Base-by-base conservation (phyloP, 2,329 filamentous ascomycete species). In the Diaporthe velutina region DNA sequence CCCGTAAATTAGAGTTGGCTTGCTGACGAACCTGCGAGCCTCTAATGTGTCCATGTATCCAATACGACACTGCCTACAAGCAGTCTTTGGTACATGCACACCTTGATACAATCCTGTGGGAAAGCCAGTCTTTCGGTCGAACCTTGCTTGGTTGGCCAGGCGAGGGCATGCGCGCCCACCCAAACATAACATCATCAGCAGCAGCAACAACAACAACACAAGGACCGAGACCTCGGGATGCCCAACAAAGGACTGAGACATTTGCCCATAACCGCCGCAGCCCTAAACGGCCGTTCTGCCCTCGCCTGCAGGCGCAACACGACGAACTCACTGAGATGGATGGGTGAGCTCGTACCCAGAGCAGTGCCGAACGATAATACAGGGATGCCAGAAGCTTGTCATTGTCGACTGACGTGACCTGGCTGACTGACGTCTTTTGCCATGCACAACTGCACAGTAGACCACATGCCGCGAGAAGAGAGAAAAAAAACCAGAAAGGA, bases 1-100 rank as follows among this genome's bases (percentile, higher is more conserved):
- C 64, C 64, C 64, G 64, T 68, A 68, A 68, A 68, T 68, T 68
- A 68, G 64, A 68, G 64, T 68, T 68, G 64, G 64, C 30, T 52
- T 22, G 64, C 25, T 68, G 64, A 68, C 64, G 64, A 68, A 38
- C 45, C 48, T 38, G 48, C 33, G 45, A 40, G 64, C n/a, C 15
- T 35, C 40, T 64, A 12, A 22, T 64, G 25, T 40, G 25, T 40
- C 6, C 45, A 12, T 33, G 10, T 30, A 45, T 13, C 22, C 38
- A 25, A 30, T 17, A 48, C 19, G 17, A 50, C 30, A 25, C 40
- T 45, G 40, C 58, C 28, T 22, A 30, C 64, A 19, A 25, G 64
- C 22, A 30, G 33, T 68, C 33, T 13, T 28, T 30, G 45, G 64
- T 25, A 68, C 45, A 38, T 22, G 35, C n/a, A n/a, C n/a, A n/a